phyloP scores from a whole-genome alignment of 1,284 basidiomycete species.

The Ganoderma resinaceum region DNA sequence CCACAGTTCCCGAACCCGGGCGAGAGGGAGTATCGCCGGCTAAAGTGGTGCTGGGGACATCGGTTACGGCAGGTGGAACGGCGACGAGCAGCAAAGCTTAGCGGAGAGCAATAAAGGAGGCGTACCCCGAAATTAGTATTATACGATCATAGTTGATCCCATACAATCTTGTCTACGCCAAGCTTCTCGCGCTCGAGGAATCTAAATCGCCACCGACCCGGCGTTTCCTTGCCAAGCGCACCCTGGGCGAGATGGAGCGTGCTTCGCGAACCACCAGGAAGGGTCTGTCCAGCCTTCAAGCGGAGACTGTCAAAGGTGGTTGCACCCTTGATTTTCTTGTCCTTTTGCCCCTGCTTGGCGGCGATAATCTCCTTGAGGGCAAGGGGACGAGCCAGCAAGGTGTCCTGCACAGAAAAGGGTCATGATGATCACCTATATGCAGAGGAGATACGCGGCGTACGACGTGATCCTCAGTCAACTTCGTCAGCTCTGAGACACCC shows the following conservation, averaged over 20 bases:
- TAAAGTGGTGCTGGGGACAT: background rate
- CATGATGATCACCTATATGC: background rate
- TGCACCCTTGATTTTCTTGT: slow-evolving; percentile 17
- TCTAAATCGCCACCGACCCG: slow-evolving; percentile 27
- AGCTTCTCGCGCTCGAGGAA: slow-evolving; percentile 44
- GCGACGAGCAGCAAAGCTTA: background rate
- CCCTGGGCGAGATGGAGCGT: slow-evolving; percentile 42
- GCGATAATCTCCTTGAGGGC: slow-evolving; percentile 38
- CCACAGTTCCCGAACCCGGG: too few relatives aligned
- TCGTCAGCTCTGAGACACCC: slow-evolving; percentile 43
- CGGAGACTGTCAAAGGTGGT: slow-evolving; percentile 37
- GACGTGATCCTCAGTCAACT: slow-evolving; percentile 44
- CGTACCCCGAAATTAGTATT: slow-evolving; percentile 22
- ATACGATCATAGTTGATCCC: slow-evolving; percentile 38
- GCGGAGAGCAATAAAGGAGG: slow-evolving; percentile 2
- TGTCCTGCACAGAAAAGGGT: slow-evolving; percentile 36
- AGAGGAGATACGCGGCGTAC: slow-evolving; percentile 34
- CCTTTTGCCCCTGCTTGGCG: slow-evolving; percentile 33
- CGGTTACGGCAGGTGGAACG: background rate
- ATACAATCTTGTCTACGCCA: slow-evolving; percentile 43
- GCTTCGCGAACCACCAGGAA: slow-evolving; percentile 42
- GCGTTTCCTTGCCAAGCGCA: slow-evolving; percentile 39
- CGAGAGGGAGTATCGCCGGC: too few relatives aligned
- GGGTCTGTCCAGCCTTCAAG: slow-evolving; percentile 43
- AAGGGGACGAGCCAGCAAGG: slow-evolving; percentile 43